Evolutionary conservation across 225 moss, liverwort and hornwort genomes (phyloP), one percentile per base, ranked within the genome.

Genomic region (Polytrichum formosum): DNA sequence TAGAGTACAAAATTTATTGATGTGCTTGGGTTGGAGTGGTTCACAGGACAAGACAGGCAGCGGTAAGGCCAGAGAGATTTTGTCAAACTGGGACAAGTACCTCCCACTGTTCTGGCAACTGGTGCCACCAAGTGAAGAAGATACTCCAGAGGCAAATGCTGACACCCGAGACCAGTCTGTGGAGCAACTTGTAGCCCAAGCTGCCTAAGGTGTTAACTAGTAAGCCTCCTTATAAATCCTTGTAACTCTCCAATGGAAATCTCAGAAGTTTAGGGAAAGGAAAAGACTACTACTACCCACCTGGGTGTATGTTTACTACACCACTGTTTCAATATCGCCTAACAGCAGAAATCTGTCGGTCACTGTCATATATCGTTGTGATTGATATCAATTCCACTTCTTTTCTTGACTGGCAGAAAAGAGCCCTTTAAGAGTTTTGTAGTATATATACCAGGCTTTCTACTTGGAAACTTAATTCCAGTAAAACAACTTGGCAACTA

Each of bases 101-200:
- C 75, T 92, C n/a, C 79, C 83, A 21, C 70, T 84, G 72, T 92
- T 90, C 68, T 95, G 94, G 94, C 94, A 89, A 67, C 81, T 92
- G 64, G 94, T 92, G 30, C 92, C 94, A 70, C 94, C 94, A 20
- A 92, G 92, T 69, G 92, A 92, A 79, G 90, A 94, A 64, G 86
- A 59, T 26, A 90, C 92, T 69, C 94, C 90, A 7, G 94, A 94
- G 72, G 92, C 90, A 16, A 85, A 82, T 71, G 71, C 82, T 68
- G 81, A 77, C 56, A 71, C 69, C 60, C 77, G 70, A 60, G 86
- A 78, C 58, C 78, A 65, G 66, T 18, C 70, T 53, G 54, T 80
- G 27, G 82, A 75, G 16, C 74, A 56, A 23, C 78, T 76, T 27
- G 66, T 83, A 23, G 63, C 86, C 30, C 86, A 80, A 70, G 53